A percentile compares a stretch with the other conserved stretches of the same genome.
Conservation (phyloP, 2,329 filamentous ascomycete genomes). For the Nemania diffusa region DNA sequence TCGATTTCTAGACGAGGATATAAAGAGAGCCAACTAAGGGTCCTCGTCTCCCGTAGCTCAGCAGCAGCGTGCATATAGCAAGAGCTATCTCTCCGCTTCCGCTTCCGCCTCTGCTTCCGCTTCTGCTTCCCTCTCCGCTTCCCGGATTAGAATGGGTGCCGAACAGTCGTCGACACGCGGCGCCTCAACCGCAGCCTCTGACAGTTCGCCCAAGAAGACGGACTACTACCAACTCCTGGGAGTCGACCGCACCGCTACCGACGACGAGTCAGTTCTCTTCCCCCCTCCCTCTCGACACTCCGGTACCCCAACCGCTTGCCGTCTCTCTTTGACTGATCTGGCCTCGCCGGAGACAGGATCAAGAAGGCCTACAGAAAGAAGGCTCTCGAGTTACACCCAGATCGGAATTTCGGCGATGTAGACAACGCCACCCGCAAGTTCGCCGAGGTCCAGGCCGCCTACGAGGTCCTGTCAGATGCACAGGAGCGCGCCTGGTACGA, state of each 20-base stretch:
- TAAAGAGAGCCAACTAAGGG: too few relatives aligned
- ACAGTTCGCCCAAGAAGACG: conserved; percentile 62
- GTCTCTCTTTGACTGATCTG: conserved; percentile 11
- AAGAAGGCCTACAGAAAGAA: conserved; percentile 93
- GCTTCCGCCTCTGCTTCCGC: background rate
- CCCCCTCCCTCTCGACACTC: too few relatives aligned
- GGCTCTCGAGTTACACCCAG: conserved; percentile 92
- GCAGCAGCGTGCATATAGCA: too few relatives aligned
- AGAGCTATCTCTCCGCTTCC: background rate
- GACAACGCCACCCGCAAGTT: conserved; percentile 86
- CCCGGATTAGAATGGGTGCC: conserved; percentile 57
- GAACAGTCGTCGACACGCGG: conserved; percentile 62
- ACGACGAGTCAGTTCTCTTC: conserved; percentile 74
- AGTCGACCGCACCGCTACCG: conserved; percentile 76
- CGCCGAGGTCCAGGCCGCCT: conserved; percentile 90
- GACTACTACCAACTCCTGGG: conserved; percentile 89
- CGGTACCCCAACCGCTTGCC: background rate
- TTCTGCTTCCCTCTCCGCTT: background rate
- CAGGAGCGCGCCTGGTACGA: conserved; percentile 99
- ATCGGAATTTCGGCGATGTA: conserved; percentile 88
- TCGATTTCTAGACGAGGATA: too few relatives aligned
- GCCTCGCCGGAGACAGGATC: conserved; percentile 66
- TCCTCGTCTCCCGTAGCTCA: too few relatives aligned
- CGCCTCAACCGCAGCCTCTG: conserved; percentile 43
- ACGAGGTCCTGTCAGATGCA: conserved; percentile 94